Conservation (phyloP, 2,329 filamentous ascomycete species). For the Aspergillus alliaceus region DNA sequence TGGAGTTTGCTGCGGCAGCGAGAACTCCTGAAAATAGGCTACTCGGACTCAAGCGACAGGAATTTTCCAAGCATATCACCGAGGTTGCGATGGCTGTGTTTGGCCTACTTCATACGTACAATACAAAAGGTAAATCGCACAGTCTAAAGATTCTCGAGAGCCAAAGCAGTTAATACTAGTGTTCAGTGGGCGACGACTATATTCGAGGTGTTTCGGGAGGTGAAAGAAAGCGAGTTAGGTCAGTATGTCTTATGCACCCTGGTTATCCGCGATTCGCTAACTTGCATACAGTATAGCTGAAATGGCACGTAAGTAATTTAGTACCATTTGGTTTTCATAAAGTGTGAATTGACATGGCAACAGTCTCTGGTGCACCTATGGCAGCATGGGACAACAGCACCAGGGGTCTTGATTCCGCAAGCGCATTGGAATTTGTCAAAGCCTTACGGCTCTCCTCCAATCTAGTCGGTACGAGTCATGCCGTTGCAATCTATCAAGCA, state of each 20-base stretch:
- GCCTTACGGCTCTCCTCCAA: conserved; percentile 53
- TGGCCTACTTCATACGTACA: conserved; percentile 43
- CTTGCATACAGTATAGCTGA: conserved; percentile 34
- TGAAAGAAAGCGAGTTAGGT: conserved; percentile 60
- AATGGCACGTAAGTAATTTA: conserved; percentile 30
- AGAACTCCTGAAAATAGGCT: conserved; percentile 47
- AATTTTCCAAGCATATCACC: conserved; percentile 42
- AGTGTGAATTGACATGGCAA: neutral
- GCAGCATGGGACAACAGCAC: conserved; percentile 51
- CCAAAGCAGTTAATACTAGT: neutral
- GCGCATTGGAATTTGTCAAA: conserved; percentile 59
- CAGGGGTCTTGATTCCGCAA: conserved; percentile 56
- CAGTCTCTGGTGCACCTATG: conserved; percentile 37
- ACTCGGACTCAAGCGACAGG: conserved; percentile 45
- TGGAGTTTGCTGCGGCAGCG: conserved; percentile 56
- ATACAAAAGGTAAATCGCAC: conserved; percentile 42
- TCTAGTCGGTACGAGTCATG: conserved; percentile 50
- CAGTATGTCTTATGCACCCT: conserved; percentile 31
- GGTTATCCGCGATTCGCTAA: conserved; percentile 13
- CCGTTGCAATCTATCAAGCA: conserved; percentile 61
- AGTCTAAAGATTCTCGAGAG: no score
- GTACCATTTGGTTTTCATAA: neutral
- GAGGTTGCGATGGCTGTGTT: conserved; percentile 44
- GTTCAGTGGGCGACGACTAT: conserved; percentile 52
- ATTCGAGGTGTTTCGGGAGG: conserved; percentile 63